Evolutionary conservation across 2,329 filamentous ascomycete species (phyloP), one percentile per base, ranked within the genome.

Genomic region (Passalora sequoiae): DNA sequence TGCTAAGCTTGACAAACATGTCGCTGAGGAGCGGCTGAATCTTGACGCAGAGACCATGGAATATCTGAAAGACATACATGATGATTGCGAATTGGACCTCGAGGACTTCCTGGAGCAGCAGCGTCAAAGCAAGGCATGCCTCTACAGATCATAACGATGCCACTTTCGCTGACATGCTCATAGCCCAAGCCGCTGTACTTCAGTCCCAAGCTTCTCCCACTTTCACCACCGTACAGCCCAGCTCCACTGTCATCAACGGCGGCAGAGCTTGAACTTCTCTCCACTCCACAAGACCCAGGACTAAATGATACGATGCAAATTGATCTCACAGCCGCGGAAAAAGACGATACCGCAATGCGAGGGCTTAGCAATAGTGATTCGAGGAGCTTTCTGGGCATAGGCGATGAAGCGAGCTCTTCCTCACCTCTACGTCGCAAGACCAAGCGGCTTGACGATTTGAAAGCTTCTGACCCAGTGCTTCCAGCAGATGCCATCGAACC

Each of bases 181-280:
- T 35, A 69, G 67, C 58, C 60, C 19, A 49, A 37, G 20, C 28
- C 53, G 4, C 57, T 59, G 22, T 61, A 61, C 12, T 8, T 73
- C n/a, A 69, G 71, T 2, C 73, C 73, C n/a, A 70, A 70, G 3
- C 51, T 76, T 6, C 60, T 75, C 13, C 69, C 72, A 13, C 43
- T 67, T 3, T 69, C 69, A 20, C 71, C 70, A 19, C 55, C 62
- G 5, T 40, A 59, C 20, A 61, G 55, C 31, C 68, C 66, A 4
- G 65, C 66, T 27, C 46, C 19, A 4, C 29, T 57, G 5, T 36
- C 49, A 6, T 24, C 31, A 7, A 16, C 43, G 6, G 19, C 46
- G 8, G 33, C 50, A 15, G 38, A 60, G 21, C 57, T 70, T 25
- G 53, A 56, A 4, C 49, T 70, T 17, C 47, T 54, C 4, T 64